Base-by-base conservation (phyloP, 139 green algal species). In the Chlamydomonas eustigma region DNA sequence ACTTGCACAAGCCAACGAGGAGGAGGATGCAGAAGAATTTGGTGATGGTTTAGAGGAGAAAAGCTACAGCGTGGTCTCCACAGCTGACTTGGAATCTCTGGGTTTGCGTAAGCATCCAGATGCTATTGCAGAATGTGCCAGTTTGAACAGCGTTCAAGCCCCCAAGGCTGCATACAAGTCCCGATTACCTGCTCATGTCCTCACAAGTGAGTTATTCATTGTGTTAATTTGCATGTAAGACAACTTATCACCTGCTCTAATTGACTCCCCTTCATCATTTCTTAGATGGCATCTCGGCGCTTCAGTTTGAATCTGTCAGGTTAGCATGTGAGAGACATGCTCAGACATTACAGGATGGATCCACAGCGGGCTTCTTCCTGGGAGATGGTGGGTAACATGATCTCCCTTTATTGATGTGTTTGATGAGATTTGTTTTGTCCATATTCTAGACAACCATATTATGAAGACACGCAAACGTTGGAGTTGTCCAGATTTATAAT, bases 301-400 rank as follows among this genome's bases (percentile, higher is more conserved):
- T 87, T 22, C 85, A 90, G 71, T 83, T 84, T 50, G 77, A 83
- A 33, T 74, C 83, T 24, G 81, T 88, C 1, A 64, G 68, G 12
- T 65, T 84, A 50, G 85, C 85, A 25, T 88, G 83, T 44, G 73
- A 74, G 0, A 58, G 71, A 37, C 85, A 90, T 74, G 76, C 80
- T 74, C 78, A 80, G 28, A 69, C 52, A 12, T 78, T 89, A 31
- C 79, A 78, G 3, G 83, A 89, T 34, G 83, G 80, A 8, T 71
- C 51, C 3, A 74, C 86, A 1, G 64, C 74, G 1, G 89, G 88
- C 34, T 94, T 93, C 78, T 92, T 91, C 73, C 71, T 94, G n/a
- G 89, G 86, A 0, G 90, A 95, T 69, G 89, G 85, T 83, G 68
- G 70, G 75, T 18, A 50, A 4, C 12, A 74, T 50, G n/a, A 74